Conservation (phyloP, 2,329 filamentous ascomycete species). For the Colletotrichum salicis region DNA sequence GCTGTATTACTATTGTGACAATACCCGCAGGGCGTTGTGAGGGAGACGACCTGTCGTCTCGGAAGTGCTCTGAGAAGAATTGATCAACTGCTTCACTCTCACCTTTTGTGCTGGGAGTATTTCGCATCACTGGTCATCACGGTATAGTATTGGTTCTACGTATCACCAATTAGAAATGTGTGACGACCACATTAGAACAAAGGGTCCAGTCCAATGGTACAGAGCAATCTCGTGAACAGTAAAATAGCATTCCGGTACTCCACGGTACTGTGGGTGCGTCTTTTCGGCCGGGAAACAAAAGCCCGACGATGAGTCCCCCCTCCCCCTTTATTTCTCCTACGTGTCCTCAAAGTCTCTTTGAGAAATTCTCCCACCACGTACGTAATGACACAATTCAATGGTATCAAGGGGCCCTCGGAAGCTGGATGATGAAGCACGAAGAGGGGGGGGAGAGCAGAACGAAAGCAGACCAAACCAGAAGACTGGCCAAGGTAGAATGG, state of each 20-base stretch:
- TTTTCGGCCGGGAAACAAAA: not conserved
- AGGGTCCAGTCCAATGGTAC: not conserved
- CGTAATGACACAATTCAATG: not conserved
- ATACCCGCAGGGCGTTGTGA: conserved; percentile 9
- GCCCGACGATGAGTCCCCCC: not conserved
- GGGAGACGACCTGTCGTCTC: not conserved
- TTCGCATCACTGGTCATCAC: not conserved
- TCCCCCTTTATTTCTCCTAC: not conserved
- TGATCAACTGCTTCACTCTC: not conserved
- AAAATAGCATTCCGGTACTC: not conserved
- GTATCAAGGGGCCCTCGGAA: not conserved
- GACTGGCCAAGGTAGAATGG: not conserved
- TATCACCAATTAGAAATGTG: not conserved
- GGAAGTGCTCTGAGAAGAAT: not conserved
- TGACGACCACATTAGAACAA: not conserved
- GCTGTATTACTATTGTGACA: conserved; percentile 16
- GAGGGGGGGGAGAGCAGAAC: not conserved
- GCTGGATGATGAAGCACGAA: not conserved
- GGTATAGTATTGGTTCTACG: not conserved
- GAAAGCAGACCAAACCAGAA: not conserved
- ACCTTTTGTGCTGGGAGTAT: not conserved
- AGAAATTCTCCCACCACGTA: not conserved
- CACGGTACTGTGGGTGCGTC: not conserved
- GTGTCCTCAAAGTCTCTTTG: too few species aligned
- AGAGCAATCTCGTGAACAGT: not conserved